Base-by-base conservation (phyloP, 1,284 basidiomycete genomes). In the Xerocomus minutiporus region DNA sequence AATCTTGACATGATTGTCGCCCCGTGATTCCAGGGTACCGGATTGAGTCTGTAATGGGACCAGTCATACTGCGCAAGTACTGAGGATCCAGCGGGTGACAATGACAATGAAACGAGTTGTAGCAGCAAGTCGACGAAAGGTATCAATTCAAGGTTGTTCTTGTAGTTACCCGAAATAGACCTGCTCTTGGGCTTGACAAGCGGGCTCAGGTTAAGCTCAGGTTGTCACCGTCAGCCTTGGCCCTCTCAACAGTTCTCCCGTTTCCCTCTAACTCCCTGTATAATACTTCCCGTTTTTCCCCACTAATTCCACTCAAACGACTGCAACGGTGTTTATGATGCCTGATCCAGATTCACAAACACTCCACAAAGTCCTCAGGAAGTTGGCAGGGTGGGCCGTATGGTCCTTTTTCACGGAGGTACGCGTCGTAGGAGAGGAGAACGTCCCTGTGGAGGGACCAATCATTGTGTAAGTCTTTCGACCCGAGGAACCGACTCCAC, bases 341-440 rank as follows among this genome's bases (percentile, higher is more conserved):
- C 40, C 57, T 32, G 73, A 73, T 66, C 60, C 73, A 11, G 66
- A 76, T 46, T 55, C 70, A 42, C 74, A 74, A 54, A 51, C 77
- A 46, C 70, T 82, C 4, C 88, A 91, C 70, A 73, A 74, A 47
- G 67, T 84, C 46, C 71, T 96, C 55, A 83, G 89, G 52, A 72
- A 73, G 29, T 71, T 93, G 49, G 87, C 93, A 15, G 73, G 78
- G 42, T 82, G 83, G 72, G 88, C 91, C 5, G 79, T 91, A 29
- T 78, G 82, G 66, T 86, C 89, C 9, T 96, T 96, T 79, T 96
- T 93, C 77, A 83, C 83, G 1, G 84, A 93, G 66, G 82, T 94
- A 48, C 84, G 83, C 62, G 83, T 95, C 48, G 80, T 94, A 60
- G 91, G 88, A 48, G 82, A 79, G 49, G 90, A 95, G 69, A 86